phyloP scores from a whole-genome alignment of 345 rosid species.

The Erucastrum elatum region DNA sequence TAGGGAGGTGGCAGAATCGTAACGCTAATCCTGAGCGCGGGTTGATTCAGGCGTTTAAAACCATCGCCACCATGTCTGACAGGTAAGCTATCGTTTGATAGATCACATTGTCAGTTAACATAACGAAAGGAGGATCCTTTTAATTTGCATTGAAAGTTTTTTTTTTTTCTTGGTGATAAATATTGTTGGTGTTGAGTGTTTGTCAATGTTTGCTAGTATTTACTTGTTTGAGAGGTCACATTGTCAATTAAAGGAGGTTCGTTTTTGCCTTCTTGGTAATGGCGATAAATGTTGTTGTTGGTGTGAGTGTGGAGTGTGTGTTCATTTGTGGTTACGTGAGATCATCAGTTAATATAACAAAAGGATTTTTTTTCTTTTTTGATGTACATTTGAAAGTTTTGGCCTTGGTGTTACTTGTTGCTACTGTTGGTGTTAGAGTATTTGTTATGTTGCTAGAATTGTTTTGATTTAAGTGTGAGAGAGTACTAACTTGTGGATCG shows the following conservation, averaged over 20 bases:
- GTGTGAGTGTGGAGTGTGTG: not conserved
- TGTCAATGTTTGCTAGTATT: not conserved
- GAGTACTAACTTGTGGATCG: conserved; percentile 24
- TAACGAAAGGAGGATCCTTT: conserved; percentile 8
- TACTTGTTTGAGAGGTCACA: not conserved
- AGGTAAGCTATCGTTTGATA: not conserved
- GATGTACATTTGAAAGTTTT: too few species aligned
- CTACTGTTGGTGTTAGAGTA: too few species aligned
- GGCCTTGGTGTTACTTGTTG: too few species aligned
- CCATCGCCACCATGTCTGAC: too few species aligned
- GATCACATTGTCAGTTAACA: conserved; percentile 7
- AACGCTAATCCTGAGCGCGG: too few species aligned
- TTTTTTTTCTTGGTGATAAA: not conserved
- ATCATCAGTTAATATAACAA: too few species aligned
- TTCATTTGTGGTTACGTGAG: not conserved
- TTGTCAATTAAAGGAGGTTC: not conserved
- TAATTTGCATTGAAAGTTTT: not conserved
- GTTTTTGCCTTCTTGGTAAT: not conserved
- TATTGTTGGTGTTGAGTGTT: conserved; percentile 2
- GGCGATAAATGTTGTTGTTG: not conserved
- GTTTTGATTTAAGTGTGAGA: not conserved
- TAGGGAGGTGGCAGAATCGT: too few species aligned
- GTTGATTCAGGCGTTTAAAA: too few species aligned
- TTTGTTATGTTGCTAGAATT: too few species aligned
- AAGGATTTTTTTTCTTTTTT: too few species aligned